Conservation (phyloP, 805 yeast genomes). For the Metschnikowia colocasiae region DNA sequence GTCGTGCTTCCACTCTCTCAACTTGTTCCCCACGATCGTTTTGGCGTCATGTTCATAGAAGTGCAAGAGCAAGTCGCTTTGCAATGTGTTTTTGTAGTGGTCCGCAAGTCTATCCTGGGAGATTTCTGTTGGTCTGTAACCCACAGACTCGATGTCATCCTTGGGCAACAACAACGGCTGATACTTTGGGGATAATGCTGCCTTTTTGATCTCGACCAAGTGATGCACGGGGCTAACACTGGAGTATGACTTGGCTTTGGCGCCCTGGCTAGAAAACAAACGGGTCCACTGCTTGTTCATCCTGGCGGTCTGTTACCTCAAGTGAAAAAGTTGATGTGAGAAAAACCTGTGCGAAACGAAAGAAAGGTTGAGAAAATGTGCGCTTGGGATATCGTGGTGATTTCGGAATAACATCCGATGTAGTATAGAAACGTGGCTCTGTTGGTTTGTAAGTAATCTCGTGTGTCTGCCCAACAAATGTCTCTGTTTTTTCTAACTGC, state of each 20-base stretch:
- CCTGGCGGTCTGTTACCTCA: slow-evolving; percentile 5
- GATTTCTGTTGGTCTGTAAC: slow-evolving; percentile 69
- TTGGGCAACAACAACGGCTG: slow-evolving; percentile 63
- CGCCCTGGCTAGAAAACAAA: slow-evolving; percentile 39
- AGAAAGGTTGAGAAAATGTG: slow-evolving; percentile 3
- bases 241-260: slow-evolving; percentile 51
- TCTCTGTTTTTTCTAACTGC: not conserved
- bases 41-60: slow-evolving; percentile 65
- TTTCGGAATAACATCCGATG: not conserved
- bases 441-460: not conserved
- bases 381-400: slow-evolving; percentile 5
- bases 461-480: not conserved
- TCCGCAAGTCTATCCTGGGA: slow-evolving; percentile 76
- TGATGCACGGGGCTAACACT: slow-evolving; percentile 92
- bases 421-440: not conserved
- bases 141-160: slow-evolving; percentile 76
- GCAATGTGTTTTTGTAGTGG: slow-evolving; percentile 69
- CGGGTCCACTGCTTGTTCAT: slow-evolving; percentile 26
- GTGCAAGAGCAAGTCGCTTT: slow-evolving; percentile 73
- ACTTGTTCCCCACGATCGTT: slow-evolving; percentile 59
- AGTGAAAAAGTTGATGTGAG: slow-evolving; percentile 12
- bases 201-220: slow-evolving; percentile 69
- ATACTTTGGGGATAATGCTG: slow-evolving; percentile 69
- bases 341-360: slow-evolving; percentile 5
- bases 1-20: slow-evolving; percentile 79